Evolutionary conservation across 768 basidiomycete genomes (phyloP), one percentile per base, ranked within the genome.

Genomic region (Phanerochaete sordida): DNA sequence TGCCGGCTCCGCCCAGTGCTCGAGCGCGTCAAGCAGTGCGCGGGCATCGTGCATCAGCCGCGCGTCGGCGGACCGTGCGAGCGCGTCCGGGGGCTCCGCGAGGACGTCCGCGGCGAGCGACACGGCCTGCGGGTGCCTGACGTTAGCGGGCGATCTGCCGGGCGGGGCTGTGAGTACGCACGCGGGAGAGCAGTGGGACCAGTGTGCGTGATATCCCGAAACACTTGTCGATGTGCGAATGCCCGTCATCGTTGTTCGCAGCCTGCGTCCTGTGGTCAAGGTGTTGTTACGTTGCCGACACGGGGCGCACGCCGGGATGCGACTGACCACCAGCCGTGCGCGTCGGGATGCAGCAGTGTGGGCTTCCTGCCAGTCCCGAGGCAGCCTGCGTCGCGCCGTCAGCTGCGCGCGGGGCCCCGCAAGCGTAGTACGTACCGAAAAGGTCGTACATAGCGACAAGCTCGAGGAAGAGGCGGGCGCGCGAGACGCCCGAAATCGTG

Each of bases 191-290:
- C 39, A 69, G 47, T 19, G 68, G 66, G 16, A 73, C 59, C 50
- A 70, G 64, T 33, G 57, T 57, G 54, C 72, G 72, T 39, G 70
- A 73, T 57, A 74, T 74, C 46, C 79, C 81, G 67, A 79, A 77
- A 57, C 76, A 75, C 62, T 72, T 77, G 66, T 83, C 80, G 46
- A 79, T 73, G 46, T 74, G 75, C 59, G 77, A 76, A 57, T 62
- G 58, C 46, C 49, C 57, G 37, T 66, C 65, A 5, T 64, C 65
- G 64, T 70, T 62, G 72, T 75, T 66, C 64, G 74, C 57, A 60
- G 72, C 56, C 68, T 72, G 65, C 64, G 70, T 62, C 66, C 71
- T 69, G 56, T 24, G 47, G 19, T 6, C 13, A 28, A 26, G 56
- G n/a, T 56, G 49, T 58, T 30, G 28, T 28, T 19, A 53, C 60